A percentile compares a stretch with the other conserved stretches of the same genome.
Conservation (phyloP, 2,329 filamentous ascomycete species). For the Colletotrichum sp. region DNA sequence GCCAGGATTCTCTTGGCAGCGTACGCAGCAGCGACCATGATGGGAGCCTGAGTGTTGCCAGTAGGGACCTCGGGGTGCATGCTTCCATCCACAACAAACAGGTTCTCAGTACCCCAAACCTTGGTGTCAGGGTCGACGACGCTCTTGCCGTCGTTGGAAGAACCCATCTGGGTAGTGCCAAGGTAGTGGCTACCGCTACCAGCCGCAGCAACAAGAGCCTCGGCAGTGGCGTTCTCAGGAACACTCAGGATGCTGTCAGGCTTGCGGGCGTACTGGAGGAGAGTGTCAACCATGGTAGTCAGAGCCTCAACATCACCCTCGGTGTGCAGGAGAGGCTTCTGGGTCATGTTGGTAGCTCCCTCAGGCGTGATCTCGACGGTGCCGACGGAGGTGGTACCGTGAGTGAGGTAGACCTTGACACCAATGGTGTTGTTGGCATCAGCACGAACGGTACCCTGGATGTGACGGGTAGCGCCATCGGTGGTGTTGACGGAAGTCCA, state of each 20-base stretch:
- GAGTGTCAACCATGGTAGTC: constrained; percentile 28
- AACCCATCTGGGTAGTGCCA: constrained; percentile 34
- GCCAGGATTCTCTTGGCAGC: constrained; percentile 16
- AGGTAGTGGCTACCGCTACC: constrained; percentile 34
- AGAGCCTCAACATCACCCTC: constrained; percentile 32
- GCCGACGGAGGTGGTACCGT: constrained; percentile 53
- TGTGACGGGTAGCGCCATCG: constrained; percentile 40
- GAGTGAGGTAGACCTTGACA: constrained; percentile 56
- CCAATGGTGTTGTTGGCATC: constrained; percentile 46
- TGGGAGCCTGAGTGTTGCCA: constrained; percentile 20
- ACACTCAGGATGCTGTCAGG: constrained; percentile 26
- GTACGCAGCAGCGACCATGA: constrained; percentile 20
- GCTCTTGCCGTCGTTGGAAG: constrained; percentile 31
- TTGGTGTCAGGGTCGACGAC: constrained; percentile 36
- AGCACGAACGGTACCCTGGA: constrained; percentile 52
- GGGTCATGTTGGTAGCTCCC: constrained; percentile 46
- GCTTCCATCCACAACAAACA: constrained; percentile 34
- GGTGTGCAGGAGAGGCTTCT: constrained; percentile 39
- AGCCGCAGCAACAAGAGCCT: constrained; percentile 26
- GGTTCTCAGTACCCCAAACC: constrained; percentile 34
- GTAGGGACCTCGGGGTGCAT: constrained; percentile 38
- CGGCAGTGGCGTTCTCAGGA: constrained; percentile 24
- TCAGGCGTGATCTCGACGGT: constrained; percentile 44
- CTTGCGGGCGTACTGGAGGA: constrained; percentile 29
- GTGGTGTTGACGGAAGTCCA: constrained; percentile 48